Evolutionary conservation across 2,329 filamentous ascomycete species (phyloP), one percentile per base, ranked within the genome.

Genomic region (Lachnellula hyalina): DNA sequence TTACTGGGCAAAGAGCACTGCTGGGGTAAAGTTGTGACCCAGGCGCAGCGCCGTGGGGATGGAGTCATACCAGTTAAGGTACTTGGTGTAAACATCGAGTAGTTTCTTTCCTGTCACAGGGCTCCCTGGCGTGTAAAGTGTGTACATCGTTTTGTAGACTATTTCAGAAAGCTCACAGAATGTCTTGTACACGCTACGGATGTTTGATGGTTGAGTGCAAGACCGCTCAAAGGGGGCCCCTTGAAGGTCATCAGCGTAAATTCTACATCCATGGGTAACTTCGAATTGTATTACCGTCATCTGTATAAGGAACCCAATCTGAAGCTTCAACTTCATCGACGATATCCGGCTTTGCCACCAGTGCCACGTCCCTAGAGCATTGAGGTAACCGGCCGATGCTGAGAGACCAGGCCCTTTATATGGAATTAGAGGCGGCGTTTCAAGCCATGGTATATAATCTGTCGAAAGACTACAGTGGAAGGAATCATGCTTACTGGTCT

Each of bases 81-180:
- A 90, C 61, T 84, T 79, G 0, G 79, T 82, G 61, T 90, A 89
- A 25, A 82, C 81, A 47, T 75, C 77, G 8, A 89, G 73, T 2
- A 90, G 72, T 40, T 82, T 80, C 40, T 79, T 77, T 60, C 83
- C 84, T 0, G 82, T 87, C 45, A 90, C 75, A 5, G 81, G 81
- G 53, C 80, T 78, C 14, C 81, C 83, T 0, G 87, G 87, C 4
- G 86, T 85, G 65, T 89, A 87, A n/a, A 90, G 78, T 40, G 87
- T 79, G 65, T 66, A 68, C 21, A 63, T 38, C n/a, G 56, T 69
- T 74, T 87, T 80, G 67, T 89, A 87, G 1, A 89, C 83, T 1
- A 90, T 79, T 70, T 90, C 86, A 58, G 85, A 89, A 49, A 91
- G 77, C 64, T 86, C 83, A 65, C 84, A 87, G 61, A 89, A 85